Evolutionary conservation across 2,329 filamentous ascomycete genomes (phyloP).

Genomic region (Calonectria montana): DNA sequence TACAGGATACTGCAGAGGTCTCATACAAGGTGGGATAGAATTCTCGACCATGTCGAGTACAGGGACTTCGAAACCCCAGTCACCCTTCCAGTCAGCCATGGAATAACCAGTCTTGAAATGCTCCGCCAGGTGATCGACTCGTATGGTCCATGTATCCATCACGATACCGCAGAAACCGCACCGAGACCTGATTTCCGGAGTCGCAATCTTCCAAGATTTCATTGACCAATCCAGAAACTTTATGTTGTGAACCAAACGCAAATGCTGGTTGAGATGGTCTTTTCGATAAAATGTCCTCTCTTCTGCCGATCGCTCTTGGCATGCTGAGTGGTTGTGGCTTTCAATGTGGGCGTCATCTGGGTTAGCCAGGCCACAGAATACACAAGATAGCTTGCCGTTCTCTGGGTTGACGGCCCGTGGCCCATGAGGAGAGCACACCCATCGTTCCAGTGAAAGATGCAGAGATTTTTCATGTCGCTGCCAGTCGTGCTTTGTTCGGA

Average conservation of each 20-base stretch:
- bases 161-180: slow-evolving; percentile 74
- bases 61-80: slow-evolving; percentile 74
- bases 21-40: slow-evolving; percentile 73
- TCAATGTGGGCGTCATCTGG: slow-evolving; percentile 68
- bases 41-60: slow-evolving; percentile 74
- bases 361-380: slow-evolving; percentile 68
- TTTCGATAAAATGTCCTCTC: slow-evolving; percentile 76
- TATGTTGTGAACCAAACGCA: slow-evolving; percentile 70
- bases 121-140: slow-evolving; percentile 73
- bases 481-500: slow-evolving; percentile 77
- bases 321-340: slow-evolving; percentile 70
- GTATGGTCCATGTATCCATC: slow-evolving; percentile 70
- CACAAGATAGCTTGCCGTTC: slow-evolving; percentile 67
- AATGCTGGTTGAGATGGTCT: slow-evolving; percentile 74
- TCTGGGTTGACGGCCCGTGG: slow-evolving; percentile 67
- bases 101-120: slow-evolving; percentile 75
- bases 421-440: slow-evolving; percentile 72
- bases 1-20: slow-evolving; percentile 50
- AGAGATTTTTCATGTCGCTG: slow-evolving; percentile 77
- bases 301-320: slow-evolving; percentile 71
- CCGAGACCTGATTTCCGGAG: slow-evolving; percentile 70
- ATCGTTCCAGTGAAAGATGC: slow-evolving; percentile 73
- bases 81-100: slow-evolving; percentile 78
- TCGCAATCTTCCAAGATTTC: slow-evolving; percentile 70
- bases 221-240: slow-evolving; percentile 74